Evolutionary conservation across 306 rosid species (phyloP).

Genomic region (Vigna mungo): DNA sequence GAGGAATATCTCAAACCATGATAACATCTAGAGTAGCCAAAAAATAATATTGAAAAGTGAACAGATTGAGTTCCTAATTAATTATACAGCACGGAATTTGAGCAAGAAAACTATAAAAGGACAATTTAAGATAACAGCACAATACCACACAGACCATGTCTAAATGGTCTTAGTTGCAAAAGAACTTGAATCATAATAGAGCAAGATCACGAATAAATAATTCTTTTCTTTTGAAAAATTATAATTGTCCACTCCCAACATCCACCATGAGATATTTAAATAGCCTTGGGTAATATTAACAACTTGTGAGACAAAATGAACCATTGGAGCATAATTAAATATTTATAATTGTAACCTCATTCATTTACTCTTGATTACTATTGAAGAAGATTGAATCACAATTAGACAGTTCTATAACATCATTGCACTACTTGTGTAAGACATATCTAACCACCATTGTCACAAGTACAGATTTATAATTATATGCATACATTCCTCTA

Average conservation of each 20-base stretch:
- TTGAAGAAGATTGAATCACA: neutral
- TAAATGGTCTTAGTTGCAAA: neutral
- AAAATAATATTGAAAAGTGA: conserved; percentile 23
- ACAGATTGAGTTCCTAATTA: conserved; percentile 28
- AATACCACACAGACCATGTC: conserved; percentile 19
- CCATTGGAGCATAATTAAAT: neutral
- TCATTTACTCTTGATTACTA: neutral
- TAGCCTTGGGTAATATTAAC: neutral
- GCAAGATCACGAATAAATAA: neutral
- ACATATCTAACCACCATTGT: neutral
- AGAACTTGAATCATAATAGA: conserved; percentile 18
- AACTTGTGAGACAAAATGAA: neutral
- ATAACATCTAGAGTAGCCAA: conserved; percentile 30
- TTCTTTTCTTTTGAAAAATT: neutral
- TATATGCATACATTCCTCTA: neutral
- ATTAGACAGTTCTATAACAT: neutral
- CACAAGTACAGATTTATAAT: neutral
- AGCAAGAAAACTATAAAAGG: conserved; percentile 34
- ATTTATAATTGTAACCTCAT: neutral
- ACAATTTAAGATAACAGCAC: conserved; percentile 23
- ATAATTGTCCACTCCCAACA: neutral
- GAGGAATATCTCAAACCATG: conserved; percentile 37
- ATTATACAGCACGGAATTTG: conserved; percentile 27
- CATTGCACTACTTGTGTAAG: neutral
- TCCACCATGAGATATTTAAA: neutral